Percentiles rank a stretch among this genome's conserved stretches.
Conservation (phyloP, 257 asterid genomes). For the Oldenlandia corymbosa region DNA sequence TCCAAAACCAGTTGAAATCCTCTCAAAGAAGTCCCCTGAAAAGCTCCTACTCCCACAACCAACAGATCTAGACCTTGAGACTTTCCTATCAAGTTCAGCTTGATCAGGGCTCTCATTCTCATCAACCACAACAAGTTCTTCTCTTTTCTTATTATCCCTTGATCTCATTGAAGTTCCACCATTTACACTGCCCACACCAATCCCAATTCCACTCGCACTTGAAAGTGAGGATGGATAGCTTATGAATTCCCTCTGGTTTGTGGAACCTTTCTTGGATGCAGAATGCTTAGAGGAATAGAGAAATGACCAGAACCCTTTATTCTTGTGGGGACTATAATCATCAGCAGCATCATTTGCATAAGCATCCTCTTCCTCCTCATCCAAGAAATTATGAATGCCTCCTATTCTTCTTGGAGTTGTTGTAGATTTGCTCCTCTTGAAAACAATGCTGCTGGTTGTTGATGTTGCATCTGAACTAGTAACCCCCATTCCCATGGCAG, state of each 20-base stretch:
- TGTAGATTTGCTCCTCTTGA: slow-evolving; percentile 83
- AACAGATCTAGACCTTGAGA: slow-evolving; percentile 94
- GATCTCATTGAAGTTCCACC: slow-evolving; percentile 16
- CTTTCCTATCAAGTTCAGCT: slow-evolving; percentile 55
- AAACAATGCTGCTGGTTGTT: no score
- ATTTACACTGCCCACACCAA: no score
- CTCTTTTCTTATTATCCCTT: slow-evolving; percentile 53
- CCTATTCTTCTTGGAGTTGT: slow-evolving; percentile 55
- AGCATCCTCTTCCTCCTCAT: no score
- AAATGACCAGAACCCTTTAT: slow-evolving; percentile 87
- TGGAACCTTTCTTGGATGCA: slow-evolving; percentile 28
- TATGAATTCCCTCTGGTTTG: slow-evolving; percentile 27
- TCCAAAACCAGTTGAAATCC: slow-evolving; percentile 95
- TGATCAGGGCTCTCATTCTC: slow-evolving; percentile 69
- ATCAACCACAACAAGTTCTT: slow-evolving; percentile 51
- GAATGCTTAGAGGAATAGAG: slow-evolving; percentile 53
- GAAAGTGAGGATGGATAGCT: slow-evolving; percentile 37
- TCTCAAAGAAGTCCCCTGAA: slow-evolving; percentile 91
- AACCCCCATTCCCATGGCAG: no score
- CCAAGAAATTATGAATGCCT: slow-evolving; percentile 50
- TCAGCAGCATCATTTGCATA: slow-evolving; percentile 38
- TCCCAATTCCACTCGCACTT: slow-evolving; percentile 16
- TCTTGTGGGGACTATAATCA: slow-evolving; percentile 41
- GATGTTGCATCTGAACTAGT: slow-evolving; percentile 23
- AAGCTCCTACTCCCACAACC: slow-evolving; percentile 98